Base-by-base conservation (phyloP, 371 early-diverging fungal genomes). In the Mortierella sp. region DNA sequence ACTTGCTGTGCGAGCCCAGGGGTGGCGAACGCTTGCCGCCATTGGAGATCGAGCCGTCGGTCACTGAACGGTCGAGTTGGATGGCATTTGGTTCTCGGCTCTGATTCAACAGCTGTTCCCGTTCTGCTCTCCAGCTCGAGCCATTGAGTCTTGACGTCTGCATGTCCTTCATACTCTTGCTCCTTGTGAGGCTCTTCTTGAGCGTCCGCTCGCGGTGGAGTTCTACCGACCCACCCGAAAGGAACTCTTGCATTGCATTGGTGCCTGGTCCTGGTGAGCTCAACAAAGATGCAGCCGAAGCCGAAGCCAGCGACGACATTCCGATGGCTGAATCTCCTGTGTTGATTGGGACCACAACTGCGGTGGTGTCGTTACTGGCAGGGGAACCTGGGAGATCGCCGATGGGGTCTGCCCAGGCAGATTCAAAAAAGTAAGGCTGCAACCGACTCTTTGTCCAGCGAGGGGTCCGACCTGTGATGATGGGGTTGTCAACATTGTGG, bases 381-480 rank as follows among this genome's bases (percentile, higher is more conserved):
- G 52, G 41, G n/a, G 64, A 24, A 1, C 39, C 53, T 24, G 69
- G 84, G n/a, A 83, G 66, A 29, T 83, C 84, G n/a, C 84, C 84
- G 2, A 70, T 41, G 22, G 84, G 84, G 55, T 83, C 76, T 2
- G 52, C 43, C 79, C 73, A 83, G 1, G 58, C 9, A 13, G 76
- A 71, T 0, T 83, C 79, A 37, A 79, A 83, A 39, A 83, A 83
- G 61, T 83, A 83, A 3, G 84, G 84, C 22, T 83, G 84, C 73
- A 83, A 40, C 29, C 84, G 79, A 29, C 79, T 76, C 71, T 78
- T 83, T 66, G 79, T 83, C 84, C 84, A 83, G 6, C 84, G 79
- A 0, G 84, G 84, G 1, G 84, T 83, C 11, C 76, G 79, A 5
- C 84, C 84, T 37, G 72, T 58, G 64, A 83, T 79, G 29, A 75